Percentiles rank a stretch among this genome's conserved stretches.
phyloP scores from a whole-genome alignment of 805 yeast species.

The Zygoascus bituminiphila region DNA sequence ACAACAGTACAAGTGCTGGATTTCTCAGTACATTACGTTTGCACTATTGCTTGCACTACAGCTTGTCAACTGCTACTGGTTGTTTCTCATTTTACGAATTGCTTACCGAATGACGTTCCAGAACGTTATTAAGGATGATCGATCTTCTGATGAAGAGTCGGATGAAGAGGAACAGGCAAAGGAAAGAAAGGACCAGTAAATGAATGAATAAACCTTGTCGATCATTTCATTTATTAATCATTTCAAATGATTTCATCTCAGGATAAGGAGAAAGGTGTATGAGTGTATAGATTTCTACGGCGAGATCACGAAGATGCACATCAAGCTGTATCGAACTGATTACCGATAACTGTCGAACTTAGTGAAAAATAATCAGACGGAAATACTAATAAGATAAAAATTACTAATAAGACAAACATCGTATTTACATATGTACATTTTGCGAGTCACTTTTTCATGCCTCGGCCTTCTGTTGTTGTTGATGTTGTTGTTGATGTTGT shows the following conservation, averaged over 20 bases:
- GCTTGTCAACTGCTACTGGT: slow-evolving; percentile 82
- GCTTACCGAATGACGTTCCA: slow-evolving; percentile 53
- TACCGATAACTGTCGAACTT: too few relatives aligned
- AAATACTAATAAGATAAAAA: background rate
- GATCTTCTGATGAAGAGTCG: slow-evolving; percentile 79
- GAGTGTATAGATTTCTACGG: too few relatives aligned
- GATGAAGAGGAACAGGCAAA: slow-evolving; percentile 31
- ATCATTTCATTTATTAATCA: too few relatives aligned
- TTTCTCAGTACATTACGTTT: slow-evolving; percentile 87
- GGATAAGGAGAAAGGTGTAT: too few relatives aligned
- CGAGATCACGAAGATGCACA: too few relatives aligned
- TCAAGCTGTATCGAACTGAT: too few relatives aligned
- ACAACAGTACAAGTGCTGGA: slow-evolving; percentile 94
- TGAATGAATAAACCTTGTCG: too few relatives aligned
- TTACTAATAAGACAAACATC: background rate
- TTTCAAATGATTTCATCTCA: too few relatives aligned
- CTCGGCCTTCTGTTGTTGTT: too few relatives aligned
- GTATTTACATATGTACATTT: background rate
- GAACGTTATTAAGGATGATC: slow-evolving; percentile 65
- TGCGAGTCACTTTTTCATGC: too few relatives aligned
- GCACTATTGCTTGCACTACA: slow-evolving; percentile 70
- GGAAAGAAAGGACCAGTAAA: background rate
- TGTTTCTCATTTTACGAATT: slow-evolving; percentile 71
- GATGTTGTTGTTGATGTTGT: too few relatives aligned
- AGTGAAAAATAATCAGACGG: too few relatives aligned